Evolutionary conservation across 345 rosid genomes (phyloP).

Genomic region (Lagerstroemia speciosa): DNA sequence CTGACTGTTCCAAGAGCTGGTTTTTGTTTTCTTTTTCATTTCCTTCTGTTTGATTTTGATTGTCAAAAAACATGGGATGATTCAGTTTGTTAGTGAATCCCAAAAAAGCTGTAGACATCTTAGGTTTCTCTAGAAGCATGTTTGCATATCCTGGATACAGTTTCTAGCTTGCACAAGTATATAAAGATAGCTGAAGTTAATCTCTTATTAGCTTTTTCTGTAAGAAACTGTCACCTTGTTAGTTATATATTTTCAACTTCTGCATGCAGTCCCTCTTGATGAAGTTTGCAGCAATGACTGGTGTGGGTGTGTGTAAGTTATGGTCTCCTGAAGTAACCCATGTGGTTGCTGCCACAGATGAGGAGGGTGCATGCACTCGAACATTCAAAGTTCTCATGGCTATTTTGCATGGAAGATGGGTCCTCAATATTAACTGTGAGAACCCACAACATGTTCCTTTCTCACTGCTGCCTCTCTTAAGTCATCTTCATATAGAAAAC

Average conservation of each 20-base stretch:
- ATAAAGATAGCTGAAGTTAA: not conserved
- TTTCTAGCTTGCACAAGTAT: not conserved
- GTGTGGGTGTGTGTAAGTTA: slow-evolving; percentile 51
- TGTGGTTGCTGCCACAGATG: slow-evolving; percentile 67
- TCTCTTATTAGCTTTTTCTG: not conserved
- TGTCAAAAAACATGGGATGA: not conserved
- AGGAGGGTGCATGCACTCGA: slow-evolving; percentile 64
- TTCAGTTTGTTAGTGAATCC: no score
- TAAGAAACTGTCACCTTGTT: no score
- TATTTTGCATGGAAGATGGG: slow-evolving; percentile 72
- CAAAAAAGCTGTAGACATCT: no score
- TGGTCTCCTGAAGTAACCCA: slow-evolving; percentile 81
- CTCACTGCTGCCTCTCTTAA: not conserved
- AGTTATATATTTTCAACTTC: slow-evolving; percentile 1
- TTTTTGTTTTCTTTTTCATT: not conserved
- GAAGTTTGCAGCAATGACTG: slow-evolving; percentile 41
- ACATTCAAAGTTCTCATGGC: slow-evolving; percentile 86
- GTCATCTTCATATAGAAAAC: not conserved
- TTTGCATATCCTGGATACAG: no score
- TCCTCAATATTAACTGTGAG: slow-evolving; percentile 68
- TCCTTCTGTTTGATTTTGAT: not conserved
- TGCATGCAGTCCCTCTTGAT: slow-evolving; percentile 46
- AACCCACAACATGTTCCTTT: slow-evolving; percentile 1
- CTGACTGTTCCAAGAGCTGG: not conserved
- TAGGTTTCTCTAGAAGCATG: no score